Evolutionary conservation across 1,139 yeast species (phyloP).

Genomic region (Eremothecium cymbalariae): DNA sequence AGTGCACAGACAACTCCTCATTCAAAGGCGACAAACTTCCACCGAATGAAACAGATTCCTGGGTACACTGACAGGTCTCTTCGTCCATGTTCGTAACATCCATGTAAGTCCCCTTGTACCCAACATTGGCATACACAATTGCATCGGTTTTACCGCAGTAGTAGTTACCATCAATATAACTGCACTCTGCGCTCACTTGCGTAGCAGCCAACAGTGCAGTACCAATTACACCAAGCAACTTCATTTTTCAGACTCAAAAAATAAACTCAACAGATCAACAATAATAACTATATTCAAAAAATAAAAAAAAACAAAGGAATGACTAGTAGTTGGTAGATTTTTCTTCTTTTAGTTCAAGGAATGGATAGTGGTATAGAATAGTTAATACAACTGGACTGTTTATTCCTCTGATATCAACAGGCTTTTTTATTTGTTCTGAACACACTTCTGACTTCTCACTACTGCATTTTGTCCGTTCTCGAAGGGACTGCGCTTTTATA

Average conservation of each 20-base stretch:
- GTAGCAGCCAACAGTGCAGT: conserved; percentile 21
- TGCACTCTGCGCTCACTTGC: conserved; percentile 36
- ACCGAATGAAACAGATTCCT: conserved; percentile 45
- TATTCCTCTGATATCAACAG: no score
- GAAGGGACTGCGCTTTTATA: no score
- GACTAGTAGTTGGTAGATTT: conserved; percentile 7
- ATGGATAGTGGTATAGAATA: no score
- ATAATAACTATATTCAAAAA: conserved; percentile 1
- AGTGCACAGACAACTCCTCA: conserved; percentile 86
- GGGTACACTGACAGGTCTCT: conserved; percentile 54
- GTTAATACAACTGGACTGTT: no score
- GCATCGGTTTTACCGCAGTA: conserved; percentile 68
- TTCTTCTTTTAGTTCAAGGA: no score
- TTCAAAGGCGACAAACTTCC: conserved; percentile 78
- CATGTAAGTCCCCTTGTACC: conserved; percentile 70
- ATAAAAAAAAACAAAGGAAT: conserved; percentile 6
- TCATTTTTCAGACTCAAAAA: conserved; percentile 16
- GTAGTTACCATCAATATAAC: conserved; percentile 60
- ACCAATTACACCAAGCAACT: conserved; percentile 20
- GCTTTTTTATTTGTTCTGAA: no score
- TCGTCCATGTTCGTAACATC: conserved; percentile 67
- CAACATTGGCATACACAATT: conserved; percentile 62
- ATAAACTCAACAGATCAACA: conserved; percentile 1
- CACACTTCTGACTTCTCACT: no score
- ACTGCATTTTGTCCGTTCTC: no score